Percentiles rank a stretch among this genome's conserved stretches.
Conservation (phyloP, 2,329 filamentous ascomycete species). For the Sclerotinia spermophila region DNA sequence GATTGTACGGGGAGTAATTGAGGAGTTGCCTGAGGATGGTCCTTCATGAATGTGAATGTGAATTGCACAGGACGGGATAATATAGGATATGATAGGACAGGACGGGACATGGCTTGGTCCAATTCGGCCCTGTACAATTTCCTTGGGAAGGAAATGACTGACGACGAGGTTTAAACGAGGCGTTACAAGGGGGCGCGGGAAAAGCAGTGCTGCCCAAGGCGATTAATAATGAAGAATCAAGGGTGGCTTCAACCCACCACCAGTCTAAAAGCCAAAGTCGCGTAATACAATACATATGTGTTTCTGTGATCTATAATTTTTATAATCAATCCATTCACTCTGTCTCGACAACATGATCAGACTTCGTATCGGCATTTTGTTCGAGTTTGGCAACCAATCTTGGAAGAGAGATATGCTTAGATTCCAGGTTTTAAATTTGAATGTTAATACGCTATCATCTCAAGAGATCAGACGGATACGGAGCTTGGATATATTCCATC, state of each 20-base stretch:
- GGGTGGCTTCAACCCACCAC: not conserved
- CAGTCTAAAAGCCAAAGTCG: not conserved
- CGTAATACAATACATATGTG: not conserved
- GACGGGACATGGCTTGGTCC: not conserved
- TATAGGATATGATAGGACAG: not conserved
- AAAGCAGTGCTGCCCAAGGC: not conserved
- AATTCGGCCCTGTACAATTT: not conserved
- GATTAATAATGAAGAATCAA: not conserved
- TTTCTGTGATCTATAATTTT: not conserved
- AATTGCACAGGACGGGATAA: not conserved
- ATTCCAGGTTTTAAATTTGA: not conserved
- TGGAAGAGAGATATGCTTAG: no score
- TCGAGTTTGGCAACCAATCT: not conserved
- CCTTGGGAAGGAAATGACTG: not conserved
- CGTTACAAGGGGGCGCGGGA: not conserved
- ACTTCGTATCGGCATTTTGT: not conserved
- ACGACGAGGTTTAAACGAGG: not conserved
- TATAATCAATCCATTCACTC: not conserved
- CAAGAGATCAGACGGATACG: not conserved
- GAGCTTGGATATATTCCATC: not conserved
- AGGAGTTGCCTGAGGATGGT: conserved; percentile 61
- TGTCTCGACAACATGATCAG: not conserved
- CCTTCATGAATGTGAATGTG: conserved; percentile 19
- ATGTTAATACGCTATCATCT: not conserved
- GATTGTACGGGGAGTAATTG: conserved; percentile 71